A percentile compares a stretch with the other conserved stretches of the same genome.
These are phyloP conservation scores for Suillus fuscotomentosus DNA, from an alignment of 768 basidiomycete species.

Conservation along the genomic window DNA sequence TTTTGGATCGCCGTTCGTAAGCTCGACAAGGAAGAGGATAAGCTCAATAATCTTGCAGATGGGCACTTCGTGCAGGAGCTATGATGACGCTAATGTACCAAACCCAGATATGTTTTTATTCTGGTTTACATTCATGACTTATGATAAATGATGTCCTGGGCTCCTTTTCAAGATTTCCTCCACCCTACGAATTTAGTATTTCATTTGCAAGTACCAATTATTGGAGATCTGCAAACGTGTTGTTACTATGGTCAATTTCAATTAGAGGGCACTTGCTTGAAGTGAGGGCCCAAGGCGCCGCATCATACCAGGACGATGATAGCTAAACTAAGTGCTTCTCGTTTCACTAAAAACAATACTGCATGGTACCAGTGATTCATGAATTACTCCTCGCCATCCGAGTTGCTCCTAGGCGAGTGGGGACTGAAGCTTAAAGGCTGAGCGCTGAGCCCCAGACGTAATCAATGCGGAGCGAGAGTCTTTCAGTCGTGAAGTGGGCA, in stretches of 20 bases:
- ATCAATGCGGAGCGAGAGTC: not conserved
- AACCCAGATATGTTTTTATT: too few relatives aligned
- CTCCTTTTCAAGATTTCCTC: not conserved
- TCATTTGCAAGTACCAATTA: not conserved
- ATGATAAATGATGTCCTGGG: not conserved
- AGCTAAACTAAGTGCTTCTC: not conserved
- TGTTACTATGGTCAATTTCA: not conserved
- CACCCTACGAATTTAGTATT: not conserved
- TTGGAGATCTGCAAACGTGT: not conserved
- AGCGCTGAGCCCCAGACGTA: not conserved
- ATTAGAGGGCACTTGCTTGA: not conserved
- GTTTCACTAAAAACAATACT: not conserved
- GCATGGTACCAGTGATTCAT: not conserved
- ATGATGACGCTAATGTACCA: not conserved
- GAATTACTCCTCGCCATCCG: not conserved
- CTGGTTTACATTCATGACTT: not conserved
- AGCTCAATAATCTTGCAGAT: constrained; percentile 50
- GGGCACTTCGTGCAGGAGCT: constrained; percentile 32
- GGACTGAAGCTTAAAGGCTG: not conserved
- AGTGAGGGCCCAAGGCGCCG: not conserved
- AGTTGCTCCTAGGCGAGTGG: not conserved
- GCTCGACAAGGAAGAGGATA: constrained; percentile 63
- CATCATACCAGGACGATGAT: not conserved
- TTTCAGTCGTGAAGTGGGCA: not conserved
- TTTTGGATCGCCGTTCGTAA: constrained; percentile 55